These are phyloP conservation scores for Acanthamoeba lugdunensis DNA, from an alignment of 208 protist species.

Conservation along the genomic window DNA sequence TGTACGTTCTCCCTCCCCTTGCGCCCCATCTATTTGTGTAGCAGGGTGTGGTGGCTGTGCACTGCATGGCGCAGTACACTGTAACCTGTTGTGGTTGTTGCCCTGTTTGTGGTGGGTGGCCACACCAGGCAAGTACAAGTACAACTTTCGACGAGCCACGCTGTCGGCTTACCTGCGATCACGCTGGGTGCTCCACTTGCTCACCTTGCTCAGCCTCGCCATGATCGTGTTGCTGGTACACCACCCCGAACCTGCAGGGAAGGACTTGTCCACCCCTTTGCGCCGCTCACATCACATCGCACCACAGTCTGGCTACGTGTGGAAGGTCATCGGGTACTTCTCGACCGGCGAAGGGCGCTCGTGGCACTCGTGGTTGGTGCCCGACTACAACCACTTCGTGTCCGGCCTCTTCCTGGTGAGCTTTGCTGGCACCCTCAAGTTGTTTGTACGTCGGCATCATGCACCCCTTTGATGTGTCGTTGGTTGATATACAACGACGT, in stretches of 20 bases:
- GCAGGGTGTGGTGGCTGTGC: too few species aligned
- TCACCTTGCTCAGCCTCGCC: conserved; percentile 8
- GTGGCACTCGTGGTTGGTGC: conserved; percentile 6
- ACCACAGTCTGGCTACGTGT: conserved; percentile 13
- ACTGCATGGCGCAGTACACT: too few species aligned
- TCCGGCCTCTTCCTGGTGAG: neutral
- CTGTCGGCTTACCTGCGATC: conserved; percentile 14
- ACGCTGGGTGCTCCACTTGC: neutral
- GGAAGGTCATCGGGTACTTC: conserved; percentile 19
- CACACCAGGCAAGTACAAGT: conserved; percentile 21
- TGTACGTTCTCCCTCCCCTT: neutral
- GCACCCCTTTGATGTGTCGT: neutral
- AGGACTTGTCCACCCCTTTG: neutral
- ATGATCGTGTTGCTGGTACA: conserved; percentile 23
- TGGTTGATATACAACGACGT: too few species aligned
- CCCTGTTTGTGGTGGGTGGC: too few species aligned
- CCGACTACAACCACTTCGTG: neutral
- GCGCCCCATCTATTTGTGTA: too few species aligned
- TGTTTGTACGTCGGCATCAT: neutral
- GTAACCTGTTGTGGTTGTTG: too few species aligned
- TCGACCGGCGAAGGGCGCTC: neutral
- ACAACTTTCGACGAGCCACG: neutral
- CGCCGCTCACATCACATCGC: neutral
- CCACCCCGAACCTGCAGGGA: neutral
- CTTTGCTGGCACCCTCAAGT: neutral